These are phyloP conservation scores for Phalaenopsis aphrodite DNA, from an alignment of 106 monocot genomes.

Conservation along the genomic window DNA sequence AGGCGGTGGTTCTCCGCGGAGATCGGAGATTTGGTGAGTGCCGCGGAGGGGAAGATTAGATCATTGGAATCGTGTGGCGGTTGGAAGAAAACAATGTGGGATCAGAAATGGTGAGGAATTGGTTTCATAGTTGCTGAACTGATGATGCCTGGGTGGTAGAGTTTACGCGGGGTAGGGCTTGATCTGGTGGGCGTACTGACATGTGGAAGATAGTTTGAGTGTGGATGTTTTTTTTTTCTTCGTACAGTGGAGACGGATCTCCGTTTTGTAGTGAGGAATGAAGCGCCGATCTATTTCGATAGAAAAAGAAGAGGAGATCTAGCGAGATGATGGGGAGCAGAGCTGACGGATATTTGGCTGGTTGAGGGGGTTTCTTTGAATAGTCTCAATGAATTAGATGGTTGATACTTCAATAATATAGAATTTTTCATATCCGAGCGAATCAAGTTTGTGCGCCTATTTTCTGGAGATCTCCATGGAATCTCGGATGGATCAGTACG, in stretches of 20 bases:
- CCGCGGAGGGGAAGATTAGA: background rate
- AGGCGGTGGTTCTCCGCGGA: background rate
- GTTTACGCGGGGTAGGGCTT: background rate
- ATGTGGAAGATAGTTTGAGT: background rate
- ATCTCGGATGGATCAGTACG: slow-evolving; percentile 94
- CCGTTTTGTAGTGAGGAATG: slow-evolving; percentile 15
- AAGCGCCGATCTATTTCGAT: background rate
- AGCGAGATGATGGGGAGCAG: background rate
- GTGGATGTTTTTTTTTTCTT: background rate
- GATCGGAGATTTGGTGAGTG: background rate
- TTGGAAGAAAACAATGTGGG: background rate
- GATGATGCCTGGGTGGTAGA: background rate
- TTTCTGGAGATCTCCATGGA: slow-evolving; percentile 40
- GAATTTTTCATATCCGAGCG: background rate
- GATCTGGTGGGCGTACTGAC: background rate
- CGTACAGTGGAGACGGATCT: slow-evolving; percentile 5
- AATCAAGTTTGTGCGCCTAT: background rate
- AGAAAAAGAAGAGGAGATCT: background rate
- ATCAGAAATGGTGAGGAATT: background rate
- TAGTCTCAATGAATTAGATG: background rate
- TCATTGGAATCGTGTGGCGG: background rate
- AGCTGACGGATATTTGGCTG: background rate
- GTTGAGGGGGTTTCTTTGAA: background rate
- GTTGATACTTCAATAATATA: background rate
- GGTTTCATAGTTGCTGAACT: background rate